Conservation (phyloP, 176 grass and related monocot genomes). For the Triticum timopheevii region DNA sequence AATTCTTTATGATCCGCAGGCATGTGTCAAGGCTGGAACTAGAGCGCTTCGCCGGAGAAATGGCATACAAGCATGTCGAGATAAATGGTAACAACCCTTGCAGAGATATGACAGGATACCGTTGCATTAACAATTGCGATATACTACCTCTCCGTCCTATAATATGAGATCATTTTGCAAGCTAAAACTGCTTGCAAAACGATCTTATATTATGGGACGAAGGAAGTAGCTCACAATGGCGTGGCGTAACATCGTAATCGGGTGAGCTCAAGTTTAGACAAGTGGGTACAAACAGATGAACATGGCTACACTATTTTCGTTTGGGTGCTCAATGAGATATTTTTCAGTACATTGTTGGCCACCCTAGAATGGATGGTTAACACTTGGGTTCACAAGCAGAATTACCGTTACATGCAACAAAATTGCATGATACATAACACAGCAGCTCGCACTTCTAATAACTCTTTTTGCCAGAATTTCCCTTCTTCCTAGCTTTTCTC, state of each 20-base stretch:
- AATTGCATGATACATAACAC: conserved; percentile 22
- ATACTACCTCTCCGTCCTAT: no score
- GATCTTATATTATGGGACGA: no score
- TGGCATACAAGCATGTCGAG: no score
- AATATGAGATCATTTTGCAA: no score
- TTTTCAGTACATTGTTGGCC: not conserved
- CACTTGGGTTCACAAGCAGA: not conserved
- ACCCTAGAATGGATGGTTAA: conserved; percentile 6
- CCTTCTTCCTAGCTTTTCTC: conserved; percentile 69
- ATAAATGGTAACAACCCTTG: not conserved
- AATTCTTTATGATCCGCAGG: not conserved
- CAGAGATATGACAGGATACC: not conserved
- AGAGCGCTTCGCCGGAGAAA: not conserved
- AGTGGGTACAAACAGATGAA: not conserved
- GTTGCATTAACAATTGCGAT: not conserved
- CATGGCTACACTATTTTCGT: not conserved
- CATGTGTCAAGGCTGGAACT: not conserved
- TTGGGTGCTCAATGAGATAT: not conserved
- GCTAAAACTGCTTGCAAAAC: no score
- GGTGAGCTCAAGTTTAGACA: not conserved
- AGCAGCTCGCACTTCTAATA: not conserved
- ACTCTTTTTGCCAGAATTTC: conserved; percentile 55
- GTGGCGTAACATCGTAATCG: not conserved
- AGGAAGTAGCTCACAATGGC: not conserved
- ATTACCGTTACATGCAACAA: conserved; percentile 30